Conservation (phyloP, 495 filamentous ascomycete species). For the Tuber microsphaerosporum region DNA sequence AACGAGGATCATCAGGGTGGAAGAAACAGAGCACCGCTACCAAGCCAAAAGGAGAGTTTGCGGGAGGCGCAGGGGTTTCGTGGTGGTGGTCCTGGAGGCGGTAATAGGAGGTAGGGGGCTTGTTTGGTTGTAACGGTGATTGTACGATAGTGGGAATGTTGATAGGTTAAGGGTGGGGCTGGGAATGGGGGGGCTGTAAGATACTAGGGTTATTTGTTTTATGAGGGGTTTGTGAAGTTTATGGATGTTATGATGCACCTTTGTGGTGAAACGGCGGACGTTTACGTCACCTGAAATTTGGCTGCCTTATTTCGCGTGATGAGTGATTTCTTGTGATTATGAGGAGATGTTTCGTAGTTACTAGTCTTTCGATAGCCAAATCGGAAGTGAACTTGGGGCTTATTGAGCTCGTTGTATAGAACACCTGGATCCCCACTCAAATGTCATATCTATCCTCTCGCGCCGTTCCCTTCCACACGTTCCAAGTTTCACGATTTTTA, state of each 20-base stretch:
- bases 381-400: neutral
- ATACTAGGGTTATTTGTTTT: neutral
- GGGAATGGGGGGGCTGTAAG: neutral
- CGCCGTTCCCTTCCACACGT: neutral
- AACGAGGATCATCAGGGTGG: conserved; percentile 39
- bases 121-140: neutral
- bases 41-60: conserved; percentile 76
- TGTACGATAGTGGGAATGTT: neutral
- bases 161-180: neutral
- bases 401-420: neutral
- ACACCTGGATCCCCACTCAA: neutral
- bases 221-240: neutral
- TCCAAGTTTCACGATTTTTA: neutral
- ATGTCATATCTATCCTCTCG: neutral
- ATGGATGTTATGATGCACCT: neutral
- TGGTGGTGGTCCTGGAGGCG: conserved; percentile 18
- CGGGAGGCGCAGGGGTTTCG: conserved; percentile 58
- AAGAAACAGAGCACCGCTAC: conserved; percentile 59
- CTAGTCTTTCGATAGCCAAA: neutral
- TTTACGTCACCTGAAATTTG: neutral
- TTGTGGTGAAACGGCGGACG: neutral
- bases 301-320: neutral
- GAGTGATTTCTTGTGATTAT: conserved; percentile 1
- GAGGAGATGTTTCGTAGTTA: neutral
- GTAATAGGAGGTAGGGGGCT: neutral